Percentiles rank a stretch among this genome's conserved stretches.
Evolutionary conservation across 805 yeast species (phyloP).

Genomic region (Saccharomycopsis fodiens): DNA sequence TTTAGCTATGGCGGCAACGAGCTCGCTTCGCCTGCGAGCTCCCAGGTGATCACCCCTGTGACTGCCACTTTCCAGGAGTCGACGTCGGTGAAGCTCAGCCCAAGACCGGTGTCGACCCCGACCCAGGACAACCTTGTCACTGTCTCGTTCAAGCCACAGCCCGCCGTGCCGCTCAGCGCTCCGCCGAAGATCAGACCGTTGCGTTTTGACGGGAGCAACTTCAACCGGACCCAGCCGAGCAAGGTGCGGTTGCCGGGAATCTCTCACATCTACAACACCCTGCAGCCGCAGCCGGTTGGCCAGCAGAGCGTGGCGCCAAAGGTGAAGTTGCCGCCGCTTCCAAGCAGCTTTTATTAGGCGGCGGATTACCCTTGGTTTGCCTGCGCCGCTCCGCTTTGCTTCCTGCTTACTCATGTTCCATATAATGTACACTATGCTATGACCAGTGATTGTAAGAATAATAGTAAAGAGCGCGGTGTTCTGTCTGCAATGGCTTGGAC

Average conservation of each 20-base stretch:
- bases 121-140: not conserved
- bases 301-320: not conserved
- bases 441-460: no score
- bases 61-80: not conserved
- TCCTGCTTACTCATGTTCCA: not conserved
- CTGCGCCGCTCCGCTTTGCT: not conserved
- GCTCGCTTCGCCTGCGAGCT: not conserved
- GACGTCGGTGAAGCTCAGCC: not conserved
- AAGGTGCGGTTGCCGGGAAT: not conserved
- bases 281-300: not conserved
- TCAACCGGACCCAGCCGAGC: not conserved
- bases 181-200: not conserved
- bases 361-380: not conserved
- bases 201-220: not conserved
- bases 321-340: not conserved
- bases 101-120: not conserved
- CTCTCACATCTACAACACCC: not conserved
- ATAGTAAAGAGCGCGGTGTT: no score
- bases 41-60: not conserved
- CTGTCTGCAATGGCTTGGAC: no score
- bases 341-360: not conserved
- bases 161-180: not conserved
- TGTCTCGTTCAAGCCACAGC: not conserved
- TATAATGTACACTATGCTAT: not conserved
- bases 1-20: not conserved